phyloP scores from a whole-genome alignment of 1,284 basidiomycete species.

The Sanghuangporus baumii region DNA sequence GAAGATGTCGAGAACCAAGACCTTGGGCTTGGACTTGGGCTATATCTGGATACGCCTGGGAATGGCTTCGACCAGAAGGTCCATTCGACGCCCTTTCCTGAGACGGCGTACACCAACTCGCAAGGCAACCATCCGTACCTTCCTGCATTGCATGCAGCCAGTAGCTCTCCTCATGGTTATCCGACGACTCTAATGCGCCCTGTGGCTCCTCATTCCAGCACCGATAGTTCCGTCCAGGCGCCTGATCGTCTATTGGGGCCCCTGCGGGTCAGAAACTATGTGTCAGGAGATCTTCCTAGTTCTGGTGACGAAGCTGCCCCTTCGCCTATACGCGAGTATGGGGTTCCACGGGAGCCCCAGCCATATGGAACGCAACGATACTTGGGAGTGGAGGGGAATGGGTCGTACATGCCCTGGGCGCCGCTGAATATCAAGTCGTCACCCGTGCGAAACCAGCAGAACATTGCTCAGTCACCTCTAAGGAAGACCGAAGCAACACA shows the following conservation, averaged over 20 bases:
- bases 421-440: conserved; percentile 8
- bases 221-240: background rate
- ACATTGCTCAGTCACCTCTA: background rate
- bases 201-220: background rate
- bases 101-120: background rate
- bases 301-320: conserved; percentile 12
- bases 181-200: conserved; percentile 4
- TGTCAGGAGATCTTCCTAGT: conserved; percentile 14
- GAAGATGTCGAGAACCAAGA: conserved; percentile 16
- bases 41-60: conserved; percentile 10
- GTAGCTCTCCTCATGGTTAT: conserved; percentile 1
- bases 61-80: background rate
- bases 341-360: background rate
- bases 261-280: conserved; percentile 15
- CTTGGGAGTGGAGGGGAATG: conserved; percentile 1
- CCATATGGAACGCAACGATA: conserved; percentile 1
- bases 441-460: background rate
- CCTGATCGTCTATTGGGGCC: conserved; percentile 7
- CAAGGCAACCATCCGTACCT: background rate
- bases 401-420: conserved; percentile 4
- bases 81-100: background rate
- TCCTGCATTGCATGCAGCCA: background rate
- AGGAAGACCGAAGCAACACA: background rate
- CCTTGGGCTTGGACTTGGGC: conserved; percentile 11
- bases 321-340: background rate